Evolutionary conservation across 495 filamentous ascomycete species (phyloP).

Genomic region (Lepraria neglecta): DNA sequence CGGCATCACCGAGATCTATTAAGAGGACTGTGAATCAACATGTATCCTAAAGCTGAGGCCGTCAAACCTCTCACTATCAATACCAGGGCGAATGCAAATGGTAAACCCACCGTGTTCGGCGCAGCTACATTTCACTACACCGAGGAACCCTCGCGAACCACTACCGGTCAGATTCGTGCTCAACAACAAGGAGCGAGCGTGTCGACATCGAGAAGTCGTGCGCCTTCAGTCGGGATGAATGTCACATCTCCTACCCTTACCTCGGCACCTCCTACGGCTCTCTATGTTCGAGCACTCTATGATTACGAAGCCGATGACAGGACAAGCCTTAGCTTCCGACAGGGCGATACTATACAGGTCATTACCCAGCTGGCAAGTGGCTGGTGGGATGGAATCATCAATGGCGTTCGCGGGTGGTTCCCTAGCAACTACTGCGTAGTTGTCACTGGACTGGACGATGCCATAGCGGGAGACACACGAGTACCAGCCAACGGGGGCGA

Average conservation of each 20-base stretch:
- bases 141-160: constrained; percentile 36
- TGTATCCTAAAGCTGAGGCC: constrained; percentile 19
- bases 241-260: constrained; percentile 46
- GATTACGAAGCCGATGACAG: constrained; percentile 96
- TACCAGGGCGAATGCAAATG: constrained; percentile 22
- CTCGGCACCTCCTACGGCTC: constrained; percentile 55
- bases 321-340: constrained; percentile 90
- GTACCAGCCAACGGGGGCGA: constrained; percentile 45
- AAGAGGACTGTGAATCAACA: constrained; percentile 9
- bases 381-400: constrained; percentile 98
- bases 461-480: constrained; percentile 35
- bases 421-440: constrained; percentile 96
- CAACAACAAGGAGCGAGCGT: constrained; percentile 12
- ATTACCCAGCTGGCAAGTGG: constrained; percentile 96
- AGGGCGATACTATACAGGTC: constrained; percentile 95
- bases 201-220: constrained; percentile 29
- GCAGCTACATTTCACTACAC: constrained; percentile 45
- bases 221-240: constrained; percentile 51
- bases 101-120: constrained; percentile 23
- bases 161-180: constrained; percentile 28
- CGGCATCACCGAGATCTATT: constrained; percentile 81
- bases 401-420: constrained; percentile 93
- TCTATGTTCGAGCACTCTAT: constrained; percentile 94
- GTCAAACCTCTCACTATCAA: constrained; percentile 23
- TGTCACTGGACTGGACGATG: constrained; percentile 66